Conservation (phyloP, 148 eudicot species). For the Chenopodium formosanum region DNA sequence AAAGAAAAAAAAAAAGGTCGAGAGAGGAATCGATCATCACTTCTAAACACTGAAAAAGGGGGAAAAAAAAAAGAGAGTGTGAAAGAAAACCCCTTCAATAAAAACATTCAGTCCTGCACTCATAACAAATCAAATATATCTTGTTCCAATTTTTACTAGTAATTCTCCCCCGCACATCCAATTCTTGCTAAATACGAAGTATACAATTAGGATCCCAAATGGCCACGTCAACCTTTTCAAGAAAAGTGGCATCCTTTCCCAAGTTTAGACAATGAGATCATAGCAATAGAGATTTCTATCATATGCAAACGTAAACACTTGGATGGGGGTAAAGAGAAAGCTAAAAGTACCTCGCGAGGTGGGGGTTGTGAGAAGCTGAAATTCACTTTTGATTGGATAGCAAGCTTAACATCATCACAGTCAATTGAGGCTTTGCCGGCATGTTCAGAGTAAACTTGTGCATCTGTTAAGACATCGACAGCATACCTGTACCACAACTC, state of each 20-base stretch:
- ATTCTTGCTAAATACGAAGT: too few relatives aligned
- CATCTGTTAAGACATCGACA: conserved; percentile 83
- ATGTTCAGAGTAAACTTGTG: conserved; percentile 95
- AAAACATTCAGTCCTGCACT: neutral
- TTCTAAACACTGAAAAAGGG: neutral
- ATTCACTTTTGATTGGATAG: conserved; percentile 82
- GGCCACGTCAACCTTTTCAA: neutral
- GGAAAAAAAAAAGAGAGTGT: too few relatives aligned
- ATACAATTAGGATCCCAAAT: neutral
- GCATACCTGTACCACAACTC: conserved; percentile 88
- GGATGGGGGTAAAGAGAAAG: neutral
- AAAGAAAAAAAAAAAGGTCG: too few relatives aligned
- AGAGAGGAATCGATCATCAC: neutral
- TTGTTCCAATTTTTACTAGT: neutral
- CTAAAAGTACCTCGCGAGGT: conserved; percentile 71
- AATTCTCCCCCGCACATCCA: too few relatives aligned
- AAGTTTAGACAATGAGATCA: neutral
- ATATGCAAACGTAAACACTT: neutral
- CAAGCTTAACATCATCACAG: conserved; percentile 82
- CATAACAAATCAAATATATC: neutral
- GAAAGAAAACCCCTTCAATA: neutral
- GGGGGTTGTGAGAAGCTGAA: conserved; percentile 99
- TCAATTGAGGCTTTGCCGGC: conserved; percentile 77
- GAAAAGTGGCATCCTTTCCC: neutral
- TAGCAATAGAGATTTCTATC: neutral